Base-by-base conservation (phyloP, 2,329 filamentous ascomycete species). In the Colletotrichum orchidophilum region DNA sequence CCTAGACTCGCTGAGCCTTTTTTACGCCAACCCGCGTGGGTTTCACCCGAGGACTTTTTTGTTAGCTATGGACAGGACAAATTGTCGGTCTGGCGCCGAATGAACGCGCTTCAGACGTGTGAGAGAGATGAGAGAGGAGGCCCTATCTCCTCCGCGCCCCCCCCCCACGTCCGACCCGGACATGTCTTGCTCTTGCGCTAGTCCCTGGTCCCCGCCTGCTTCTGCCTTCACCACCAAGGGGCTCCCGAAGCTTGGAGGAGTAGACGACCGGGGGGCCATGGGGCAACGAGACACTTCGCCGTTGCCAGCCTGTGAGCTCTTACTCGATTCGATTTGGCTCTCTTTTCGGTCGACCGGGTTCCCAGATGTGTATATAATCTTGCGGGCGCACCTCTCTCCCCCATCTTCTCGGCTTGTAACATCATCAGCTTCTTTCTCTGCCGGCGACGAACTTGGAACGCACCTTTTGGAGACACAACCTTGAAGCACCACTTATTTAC, bases 11-110 rank as follows among this genome's bases (percentile, higher is more conserved):
- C 53, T 71, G 68, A 68, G 58, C 63, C 58, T 59, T 68, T 63
- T 71, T 71, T 69, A 69, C 69, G 69, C 69, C 69, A 71, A 71
- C 59, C 39, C 58, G 64, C 69, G 53, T 71, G 64, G 64, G 53
- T 63, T 70, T 59, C 59, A 18, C 55, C 69, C 33, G 64, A 69
- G 69, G 31, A 42, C 27, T 63, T 71, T 53, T 24, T 53, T 69
- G 60, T 46, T 46, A 46, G 39, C 39, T 46, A 69, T 63, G 58
- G 53, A 57, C 39, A 71, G 58, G 69, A 69, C 64, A 68, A 68
- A 71, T 60, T 27, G 33, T 68, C 64, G 33, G 64, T 54, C 69
- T 67, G 42, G 31, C 53, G 46, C 69, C 67, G 65, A 69, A 68
- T 69, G 53, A 69, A 60, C 42, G 69, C 64, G 31, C 59, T 49